Conservation (phyloP, 148 eudicot genomes). For the Rhododendron henanense region DNA sequence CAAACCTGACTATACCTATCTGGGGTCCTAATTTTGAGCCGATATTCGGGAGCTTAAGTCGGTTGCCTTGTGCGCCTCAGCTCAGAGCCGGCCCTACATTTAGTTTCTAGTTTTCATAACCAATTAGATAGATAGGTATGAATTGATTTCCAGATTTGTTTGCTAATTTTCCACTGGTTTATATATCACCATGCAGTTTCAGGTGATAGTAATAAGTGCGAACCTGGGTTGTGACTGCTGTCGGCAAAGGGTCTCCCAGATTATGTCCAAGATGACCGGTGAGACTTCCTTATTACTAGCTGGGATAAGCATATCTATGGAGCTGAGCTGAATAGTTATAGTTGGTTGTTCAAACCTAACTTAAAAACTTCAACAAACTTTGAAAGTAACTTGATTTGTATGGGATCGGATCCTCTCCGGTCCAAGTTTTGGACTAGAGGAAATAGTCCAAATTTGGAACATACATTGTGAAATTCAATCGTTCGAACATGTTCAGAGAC, state of each 20-base stretch:
- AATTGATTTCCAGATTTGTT: not conserved
- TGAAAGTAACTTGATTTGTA: not conserved
- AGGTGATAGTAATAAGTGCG: constrained; percentile 50
- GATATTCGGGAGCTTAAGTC: too few species aligned
- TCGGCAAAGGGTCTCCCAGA: constrained; percentile 31
- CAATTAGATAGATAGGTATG: not conserved
- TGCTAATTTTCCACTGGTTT: not conserved
- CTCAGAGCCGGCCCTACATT: too few species aligned
- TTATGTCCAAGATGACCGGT: constrained; percentile 46
- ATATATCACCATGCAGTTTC: constrained; percentile 31
- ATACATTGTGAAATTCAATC: not conserved
- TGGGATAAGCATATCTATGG: not conserved
- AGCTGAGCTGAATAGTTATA: not conserved
- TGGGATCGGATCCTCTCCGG: too few species aligned
- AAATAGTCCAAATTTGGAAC: too few species aligned
- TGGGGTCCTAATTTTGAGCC: too few species aligned
- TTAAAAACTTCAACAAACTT: not conserved
- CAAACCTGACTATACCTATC: too few species aligned
- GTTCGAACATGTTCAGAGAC: too few species aligned
- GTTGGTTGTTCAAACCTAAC: not conserved
- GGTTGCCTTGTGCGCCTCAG: too few species aligned
- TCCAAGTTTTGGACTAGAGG: not conserved
- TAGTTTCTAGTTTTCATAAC: not conserved
- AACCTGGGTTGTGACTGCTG: constrained; percentile 44
- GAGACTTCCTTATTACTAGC: not conserved